phyloP scores from a whole-genome alignment of 208 protist species.

The Porcisia hertigi region DNA sequence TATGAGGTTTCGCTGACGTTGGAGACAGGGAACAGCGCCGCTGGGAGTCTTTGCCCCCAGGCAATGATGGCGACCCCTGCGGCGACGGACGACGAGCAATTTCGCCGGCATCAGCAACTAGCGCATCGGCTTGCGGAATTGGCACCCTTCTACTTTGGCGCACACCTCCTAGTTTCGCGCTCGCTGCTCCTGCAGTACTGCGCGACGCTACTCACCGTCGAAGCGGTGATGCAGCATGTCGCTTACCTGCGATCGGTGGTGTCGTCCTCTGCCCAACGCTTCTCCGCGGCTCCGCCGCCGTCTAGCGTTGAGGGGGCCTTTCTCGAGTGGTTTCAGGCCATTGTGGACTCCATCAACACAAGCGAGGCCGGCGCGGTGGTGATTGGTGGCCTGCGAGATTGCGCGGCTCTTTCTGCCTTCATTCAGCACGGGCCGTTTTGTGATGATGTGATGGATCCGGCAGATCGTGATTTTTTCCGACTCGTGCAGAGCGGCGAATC shows the following conservation, averaged over 20 bases:
- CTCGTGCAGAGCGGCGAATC: slow-evolving; percentile 40
- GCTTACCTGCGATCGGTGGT: slow-evolving; percentile 9
- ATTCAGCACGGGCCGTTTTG: slow-evolving; percentile 26
- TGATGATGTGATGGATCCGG: slow-evolving; percentile 18
- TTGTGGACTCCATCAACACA: slow-evolving; percentile 12
- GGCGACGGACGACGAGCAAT: background rate
- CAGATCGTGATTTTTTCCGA: slow-evolving; percentile 31
- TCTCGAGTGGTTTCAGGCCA: slow-evolving; percentile 32
- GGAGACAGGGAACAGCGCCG: slow-evolving; percentile 8
- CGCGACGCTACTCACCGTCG: slow-evolving; percentile 34
- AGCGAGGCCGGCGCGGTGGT: background rate
- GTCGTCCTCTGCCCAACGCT: background rate
- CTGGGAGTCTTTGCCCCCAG: background rate
- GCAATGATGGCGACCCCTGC: too few relatives aligned
- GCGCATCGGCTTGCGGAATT: slow-evolving; percentile 43
- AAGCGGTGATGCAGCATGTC: slow-evolving; percentile 51
- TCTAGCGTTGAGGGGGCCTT: slow-evolving; percentile 26
- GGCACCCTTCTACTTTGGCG: slow-evolving; percentile 57
- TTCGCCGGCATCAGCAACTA: slow-evolving; percentile 18
- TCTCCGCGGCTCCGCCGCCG: background rate
- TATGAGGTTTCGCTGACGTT: slow-evolving; percentile 37
- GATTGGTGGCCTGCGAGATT: background rate
- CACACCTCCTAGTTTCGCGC: slow-evolving; percentile 62
- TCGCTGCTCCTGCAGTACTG: slow-evolving; percentile 59
- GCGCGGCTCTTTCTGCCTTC: slow-evolving; percentile 10